Evolutionary conservation across 2,329 filamentous ascomycete species (phyloP), one percentile per base, ranked within the genome.

Genomic region (Capronia epimyces): DNA sequence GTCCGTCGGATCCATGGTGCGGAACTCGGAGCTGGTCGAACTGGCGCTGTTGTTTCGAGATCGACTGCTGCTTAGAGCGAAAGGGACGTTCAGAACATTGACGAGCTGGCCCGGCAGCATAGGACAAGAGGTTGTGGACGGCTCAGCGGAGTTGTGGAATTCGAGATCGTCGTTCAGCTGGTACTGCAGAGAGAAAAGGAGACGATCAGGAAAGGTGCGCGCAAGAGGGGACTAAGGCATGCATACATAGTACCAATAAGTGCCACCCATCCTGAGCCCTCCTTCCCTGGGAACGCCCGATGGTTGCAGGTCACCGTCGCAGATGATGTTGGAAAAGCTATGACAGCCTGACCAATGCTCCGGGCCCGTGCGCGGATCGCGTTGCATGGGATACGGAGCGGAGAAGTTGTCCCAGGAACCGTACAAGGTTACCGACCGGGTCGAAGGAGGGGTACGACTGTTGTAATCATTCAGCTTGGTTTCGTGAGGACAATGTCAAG

Each of bases 351-450:
- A 83, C 89, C 89, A 96, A 67, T 88, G 82, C 56, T 83, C 82
- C 51, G 76, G 76, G 59, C 87, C 86, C 61, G 86, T 82, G 65
- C 86, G 82, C 57, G 72, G 73, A 70, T 97, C 91, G 62, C 83
- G 81, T 66, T 91, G 82, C 83, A 97, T 89, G 40, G 74, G 75
- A 74, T 95, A 91, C 43, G 81, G 75, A 64, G 79, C 82, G 54
- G 78, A 75, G 71, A 96, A 96, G 73, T 95, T 95, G 73, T 96
- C 90, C 91, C 91, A 97, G 57, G 89, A 95, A 56, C 91, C 91
- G 62, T 93, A 77, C 40, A 96, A 78, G 64, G 87, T 82, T 59
- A 96, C 87, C 39, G 84, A 84, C 57, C 67, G 60, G 42, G 70
- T 66, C 32, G 68, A 64, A 27, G 70, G 66, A 43, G 66, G 65